Evolutionary conservation across 768 basidiomycete species (phyloP).

Genomic region (Boletellus sp.): DNA sequence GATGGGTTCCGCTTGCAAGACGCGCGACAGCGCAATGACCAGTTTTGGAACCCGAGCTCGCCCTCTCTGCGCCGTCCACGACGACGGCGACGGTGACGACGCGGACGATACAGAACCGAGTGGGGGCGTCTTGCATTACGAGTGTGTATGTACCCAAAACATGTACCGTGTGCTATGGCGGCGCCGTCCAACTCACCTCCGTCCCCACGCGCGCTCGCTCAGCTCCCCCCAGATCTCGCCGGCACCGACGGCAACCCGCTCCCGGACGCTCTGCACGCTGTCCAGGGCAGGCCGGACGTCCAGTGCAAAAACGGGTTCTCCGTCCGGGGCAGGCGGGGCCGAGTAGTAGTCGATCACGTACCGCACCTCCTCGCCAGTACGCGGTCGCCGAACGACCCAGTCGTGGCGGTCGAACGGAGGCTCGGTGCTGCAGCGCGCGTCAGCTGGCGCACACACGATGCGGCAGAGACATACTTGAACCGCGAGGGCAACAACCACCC

Average conservation of each 20-base stretch:
- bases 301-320: constrained; percentile 90
- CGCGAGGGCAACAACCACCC: constrained; percentile 85
- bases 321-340: constrained; percentile 83
- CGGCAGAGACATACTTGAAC: constrained; percentile 67
- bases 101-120: neutral
- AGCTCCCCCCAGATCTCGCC: constrained; percentile 61
- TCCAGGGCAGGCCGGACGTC: constrained; percentile 96
- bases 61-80: constrained; percentile 6
- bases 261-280: constrained; percentile 68
- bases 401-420: constrained; percentile 98
- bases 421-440: constrained; percentile 54
- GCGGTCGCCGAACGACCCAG: constrained; percentile 86
- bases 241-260: constrained; percentile 67
- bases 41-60: constrained; percentile 19
- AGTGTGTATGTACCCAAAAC: constrained; percentile 1
- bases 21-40: constrained; percentile 17
- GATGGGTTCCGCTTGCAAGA: constrained; percentile 8
- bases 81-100: constrained; percentile 5
- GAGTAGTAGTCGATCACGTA: constrained; percentile 99
- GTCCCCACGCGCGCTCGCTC: constrained; percentile 28
- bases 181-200: constrained; percentile 7
- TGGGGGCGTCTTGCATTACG: constrained; percentile 1
- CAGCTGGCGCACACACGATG: neutral
- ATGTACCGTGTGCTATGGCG: constrained; percentile 7
- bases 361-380: constrained; percentile 77